Base-by-base conservation (phyloP, 495 filamentous ascomycete genomes). In the Penicillium pulvis region DNA sequence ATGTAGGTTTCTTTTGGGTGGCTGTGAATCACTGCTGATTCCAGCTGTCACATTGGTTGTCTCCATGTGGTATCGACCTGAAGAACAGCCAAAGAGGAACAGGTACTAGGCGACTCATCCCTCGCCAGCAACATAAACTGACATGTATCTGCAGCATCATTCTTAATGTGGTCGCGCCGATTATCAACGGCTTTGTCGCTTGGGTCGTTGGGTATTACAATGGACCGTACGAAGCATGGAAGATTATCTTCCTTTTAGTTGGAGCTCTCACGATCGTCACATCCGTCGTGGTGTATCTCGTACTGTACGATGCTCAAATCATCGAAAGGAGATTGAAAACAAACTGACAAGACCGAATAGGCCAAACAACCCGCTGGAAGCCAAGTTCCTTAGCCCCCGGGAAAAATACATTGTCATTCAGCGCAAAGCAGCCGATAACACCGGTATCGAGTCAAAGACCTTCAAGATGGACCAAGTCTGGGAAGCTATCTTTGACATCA, bases 11-110 rank as follows among this genome's bases (percentile, higher is more conserved):
- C 42, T 55, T n/a, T n/a, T 55, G 12, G 53, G 53, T 30, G 52
- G 52, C 19, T 54, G 52, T 39, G 52, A 54, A 19, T 26, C 52
- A 4, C 28, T 54, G 8, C 19, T 54, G 12, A 54, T 54, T 8
- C 52, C 52, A 17, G 52, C 52, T n/a, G 52, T 54, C 26, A 55
- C 42, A 2, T 55, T 56, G 31, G 81, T 55, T 33, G 53, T 55
- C 11, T 54, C 52, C 0, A 54, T 54, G 52, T 54, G 52, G 52
- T 54, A 54, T 46, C 52, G 52, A 19, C 52, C 52, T 19, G 52
- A 54, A 24, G 52, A 54, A 23, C 52, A 54, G 23, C 52, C 52
- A 17, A 54, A 54, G 24, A 44, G 52, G 19, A 54, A 54, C 26
- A 54, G 52, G 52, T 54, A 28, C 2, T n/a, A 23, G 20, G 20